A percentile compares a stretch with the other conserved stretches of the same genome.
Conservation (phyloP, 2,329 filamentous ascomycete genomes). For the Colletotrichum sp. region DNA sequence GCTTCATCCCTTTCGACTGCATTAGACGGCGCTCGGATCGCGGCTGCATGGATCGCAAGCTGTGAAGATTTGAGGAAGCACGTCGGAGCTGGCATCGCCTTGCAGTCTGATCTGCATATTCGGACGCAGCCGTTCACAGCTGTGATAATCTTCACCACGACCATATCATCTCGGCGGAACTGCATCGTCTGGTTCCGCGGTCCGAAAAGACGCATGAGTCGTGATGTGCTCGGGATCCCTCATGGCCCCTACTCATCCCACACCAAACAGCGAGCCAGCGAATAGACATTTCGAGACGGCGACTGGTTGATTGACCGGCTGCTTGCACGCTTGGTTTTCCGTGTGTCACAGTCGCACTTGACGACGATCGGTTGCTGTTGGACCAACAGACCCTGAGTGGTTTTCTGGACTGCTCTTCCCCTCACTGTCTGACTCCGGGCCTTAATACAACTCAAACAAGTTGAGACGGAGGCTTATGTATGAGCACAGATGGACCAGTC, state of each 20-base stretch:
- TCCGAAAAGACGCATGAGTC: not conserved
- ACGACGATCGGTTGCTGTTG: not conserved
- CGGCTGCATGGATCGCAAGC: not conserved
- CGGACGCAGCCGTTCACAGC: not conserved
- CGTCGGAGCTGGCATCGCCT: not conserved
- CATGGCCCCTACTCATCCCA: not conserved
- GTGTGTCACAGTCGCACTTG: not conserved
- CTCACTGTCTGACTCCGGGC: conserved; percentile 8
- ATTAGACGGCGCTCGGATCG: not conserved
- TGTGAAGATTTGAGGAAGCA: not conserved
- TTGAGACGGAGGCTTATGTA: conserved; percentile 21
- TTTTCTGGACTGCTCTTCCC: not conserved
- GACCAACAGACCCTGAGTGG: not conserved
- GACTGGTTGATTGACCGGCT: not conserved
- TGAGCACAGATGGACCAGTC: conserved; percentile 10
- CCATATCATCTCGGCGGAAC: not conserved
- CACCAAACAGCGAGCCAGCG: not conserved
- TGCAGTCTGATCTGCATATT: not conserved
- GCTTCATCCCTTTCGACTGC: conserved; percentile 6
- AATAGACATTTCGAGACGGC: not conserved
- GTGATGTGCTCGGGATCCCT: not conserved
- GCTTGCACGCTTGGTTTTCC: not conserved
- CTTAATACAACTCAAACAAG: conserved; percentile 22
- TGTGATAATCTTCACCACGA: not conserved
- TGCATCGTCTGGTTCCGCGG: not conserved